A percentile compares a stretch with the other conserved stretches of the same genome.
These are phyloP conservation scores for Rubroshorea leprosula DNA, from an alignment of 345 rosid species.

Conservation along the genomic window DNA sequence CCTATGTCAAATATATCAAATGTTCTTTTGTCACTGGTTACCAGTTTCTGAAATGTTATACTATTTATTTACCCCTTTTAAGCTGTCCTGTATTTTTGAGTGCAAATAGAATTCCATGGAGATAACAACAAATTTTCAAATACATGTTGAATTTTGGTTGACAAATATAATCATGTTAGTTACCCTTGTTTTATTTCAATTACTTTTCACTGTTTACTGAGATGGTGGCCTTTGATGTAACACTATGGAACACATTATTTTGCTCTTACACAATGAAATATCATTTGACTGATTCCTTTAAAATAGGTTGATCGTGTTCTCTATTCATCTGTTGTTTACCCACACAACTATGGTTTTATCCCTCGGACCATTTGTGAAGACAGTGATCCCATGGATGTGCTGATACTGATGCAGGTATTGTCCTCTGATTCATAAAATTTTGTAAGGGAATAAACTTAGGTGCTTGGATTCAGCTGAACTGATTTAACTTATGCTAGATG, in stretches of 20 bases:
- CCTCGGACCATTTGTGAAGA: conserved; percentile 97
- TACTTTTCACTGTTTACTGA: not conserved
- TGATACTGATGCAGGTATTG: conserved; percentile 93
- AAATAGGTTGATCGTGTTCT: conserved; percentile 89
- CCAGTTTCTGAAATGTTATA: too few relatives aligned
- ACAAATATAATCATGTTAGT: not conserved
- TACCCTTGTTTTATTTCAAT: not conserved
- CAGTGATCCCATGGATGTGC: conserved; percentile 95
- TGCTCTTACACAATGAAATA: not conserved
- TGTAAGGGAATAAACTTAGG: not conserved
- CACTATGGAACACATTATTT: not conserved
- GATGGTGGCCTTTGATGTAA: not conserved
- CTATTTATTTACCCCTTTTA: too few relatives aligned
- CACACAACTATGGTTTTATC: conserved; percentile 97
- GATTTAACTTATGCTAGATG: conserved; percentile 11
- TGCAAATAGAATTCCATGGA: too few relatives aligned
- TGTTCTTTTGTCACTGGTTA: too few relatives aligned
- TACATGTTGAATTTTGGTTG: not conserved
- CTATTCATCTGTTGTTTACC: conserved; percentile 97
- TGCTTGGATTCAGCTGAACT: not conserved
- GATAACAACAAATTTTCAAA: too few relatives aligned
- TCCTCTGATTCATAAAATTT: conserved; percentile 11
- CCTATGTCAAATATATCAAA: too few relatives aligned
- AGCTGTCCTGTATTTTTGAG: too few relatives aligned
- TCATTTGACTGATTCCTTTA: conserved; percentile 6